Evolutionary conservation across 345 rosid species (phyloP).

Genomic region (Citrus mangshanensis): DNA sequence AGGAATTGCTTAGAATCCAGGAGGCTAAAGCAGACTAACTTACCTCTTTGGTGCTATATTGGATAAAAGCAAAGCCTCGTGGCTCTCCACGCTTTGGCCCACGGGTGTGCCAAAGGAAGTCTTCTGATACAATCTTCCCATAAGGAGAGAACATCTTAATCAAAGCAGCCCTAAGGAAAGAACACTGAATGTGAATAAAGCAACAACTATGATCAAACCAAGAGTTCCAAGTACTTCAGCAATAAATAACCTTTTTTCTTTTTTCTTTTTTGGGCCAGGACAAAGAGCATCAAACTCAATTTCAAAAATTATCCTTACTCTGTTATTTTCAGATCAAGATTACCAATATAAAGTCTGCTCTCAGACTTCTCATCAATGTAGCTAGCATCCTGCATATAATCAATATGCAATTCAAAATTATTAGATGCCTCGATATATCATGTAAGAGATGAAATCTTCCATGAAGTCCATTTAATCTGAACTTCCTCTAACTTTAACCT

Average conservation of each 20-base stretch:
- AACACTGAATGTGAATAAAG: neutral
- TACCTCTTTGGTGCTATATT: conserved; percentile 82
- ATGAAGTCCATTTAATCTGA: neutral
- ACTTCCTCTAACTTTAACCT: neutral
- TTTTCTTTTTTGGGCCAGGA: no score
- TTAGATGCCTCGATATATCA: conserved; percentile 4
- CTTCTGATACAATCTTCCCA: conserved; percentile 83
- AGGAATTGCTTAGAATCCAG: conserved; percentile 32
- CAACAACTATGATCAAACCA: neutral
- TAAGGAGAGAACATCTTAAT: conserved; percentile 90
- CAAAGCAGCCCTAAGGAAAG: conserved; percentile 61
- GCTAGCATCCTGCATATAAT: conserved; percentile 49
- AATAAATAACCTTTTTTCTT: neutral
- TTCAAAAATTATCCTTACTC: conserved; percentile 49
- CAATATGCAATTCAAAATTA: conserved; percentile 2
- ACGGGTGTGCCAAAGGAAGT: conserved; percentile 89
- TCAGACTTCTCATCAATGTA: conserved; percentile 62
- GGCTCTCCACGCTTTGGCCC: conserved; percentile 95
- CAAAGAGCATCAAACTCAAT: neutral
- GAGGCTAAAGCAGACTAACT: conserved; percentile 23
- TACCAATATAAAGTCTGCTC: conserved; percentile 74
- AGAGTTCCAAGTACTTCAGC: neutral
- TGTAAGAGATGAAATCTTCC: neutral
- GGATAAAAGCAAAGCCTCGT: conserved; percentile 80
- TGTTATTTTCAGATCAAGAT: conserved; percentile 81